Evolutionary conservation across 1,284 basidiomycete genomes (phyloP), one percentile per base, ranked within the genome.

Genomic region (Cystobasidium sp.): DNA sequence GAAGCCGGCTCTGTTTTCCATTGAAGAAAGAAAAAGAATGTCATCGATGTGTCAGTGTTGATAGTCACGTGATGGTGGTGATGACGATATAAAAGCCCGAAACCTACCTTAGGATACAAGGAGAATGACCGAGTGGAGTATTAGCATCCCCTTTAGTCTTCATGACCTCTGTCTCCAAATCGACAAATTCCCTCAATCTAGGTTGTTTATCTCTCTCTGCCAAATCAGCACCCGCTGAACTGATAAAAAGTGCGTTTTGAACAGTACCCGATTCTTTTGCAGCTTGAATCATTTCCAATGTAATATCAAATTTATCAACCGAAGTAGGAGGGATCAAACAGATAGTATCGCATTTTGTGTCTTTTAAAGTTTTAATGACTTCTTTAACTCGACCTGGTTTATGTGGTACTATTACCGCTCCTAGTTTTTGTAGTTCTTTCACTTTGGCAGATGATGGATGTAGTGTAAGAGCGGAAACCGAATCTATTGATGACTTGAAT

Each of bases 161-260:
- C 75, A 76, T 75, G 6, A 68, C 72, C 20, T 72, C 63, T 39
- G 68, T 68, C 72, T 77, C 76, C 24, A 77, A 66, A 62, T 77
- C 76, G 51, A 77, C 61, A 49, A 77, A 77, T 73, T 77, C 76
- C 46, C 76, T 58, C 14, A 77, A 70, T 39, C 67, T 58, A 24
- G 76, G 76, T 62, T 77, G 76, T 68, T 75, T 68, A 37, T 70
- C 74, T 24, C 71, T 51, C 58, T 76, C 72, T n/a, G 76, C 76
- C 9, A 74, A 72, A 75, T 77, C 76, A 18, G 47, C 46, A 0
- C 75, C 76, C 9, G 73, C 76, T 3, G 65, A 70, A n/a, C 69
- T 74, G 46, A 77, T 68, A 37, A 77, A 63, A 18, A 76, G 68
- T 58, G 75, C 46, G 55, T 76, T 77, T 68, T 49, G 46, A 18